These are phyloP conservation scores for Helicocarpus griseus DNA, from an alignment of 2,329 filamentous ascomycete genomes.

Conservation along the genomic window DNA sequence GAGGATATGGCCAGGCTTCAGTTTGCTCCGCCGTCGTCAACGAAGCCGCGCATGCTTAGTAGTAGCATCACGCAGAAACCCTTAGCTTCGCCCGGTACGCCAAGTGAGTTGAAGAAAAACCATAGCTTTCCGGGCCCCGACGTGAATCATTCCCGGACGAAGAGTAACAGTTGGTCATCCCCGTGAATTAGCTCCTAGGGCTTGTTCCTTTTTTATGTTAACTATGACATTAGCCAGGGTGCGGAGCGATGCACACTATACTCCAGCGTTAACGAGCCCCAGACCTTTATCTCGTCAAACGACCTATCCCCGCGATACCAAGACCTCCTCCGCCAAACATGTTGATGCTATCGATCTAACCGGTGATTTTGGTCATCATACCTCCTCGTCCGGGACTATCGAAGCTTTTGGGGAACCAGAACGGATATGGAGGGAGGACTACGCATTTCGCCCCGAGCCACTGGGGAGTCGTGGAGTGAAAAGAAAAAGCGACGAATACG, in stretches of 20 bases:
- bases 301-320: slow-evolving; percentile 10
- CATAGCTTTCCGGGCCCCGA: neutral
- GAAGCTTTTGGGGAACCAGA: slow-evolving; percentile 34
- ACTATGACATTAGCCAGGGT: neutral
- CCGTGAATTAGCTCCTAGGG: neutral
- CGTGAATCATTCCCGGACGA: neutral
- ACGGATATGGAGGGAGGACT: slow-evolving; percentile 36
- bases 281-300: slow-evolving; percentile 5
- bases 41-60: slow-evolving; percentile 32
- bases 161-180: slow-evolving; percentile 19
- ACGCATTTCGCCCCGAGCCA: slow-evolving; percentile 28
- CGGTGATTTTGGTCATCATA: slow-evolving; percentile 25
- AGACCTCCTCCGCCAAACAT: slow-evolving; percentile 19
- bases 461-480: slow-evolving; percentile 35
- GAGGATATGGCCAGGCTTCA: slow-evolving; percentile 37
- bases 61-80: slow-evolving; percentile 19
- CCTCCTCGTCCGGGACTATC: slow-evolving; percentile 28
- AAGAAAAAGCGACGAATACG: slow-evolving; percentile 40
- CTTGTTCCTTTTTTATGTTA: neutral
- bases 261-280: slow-evolving; percentile 9
- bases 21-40: slow-evolving; percentile 30
- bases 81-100: slow-evolving; percentile 14
- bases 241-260: neutral
- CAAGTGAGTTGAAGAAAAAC: slow-evolving; percentile 13
- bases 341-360: slow-evolving; percentile 39